phyloP scores from a whole-genome alignment of 176 grass and related monocot genomes.

The Cenchrus purpureus region DNA sequence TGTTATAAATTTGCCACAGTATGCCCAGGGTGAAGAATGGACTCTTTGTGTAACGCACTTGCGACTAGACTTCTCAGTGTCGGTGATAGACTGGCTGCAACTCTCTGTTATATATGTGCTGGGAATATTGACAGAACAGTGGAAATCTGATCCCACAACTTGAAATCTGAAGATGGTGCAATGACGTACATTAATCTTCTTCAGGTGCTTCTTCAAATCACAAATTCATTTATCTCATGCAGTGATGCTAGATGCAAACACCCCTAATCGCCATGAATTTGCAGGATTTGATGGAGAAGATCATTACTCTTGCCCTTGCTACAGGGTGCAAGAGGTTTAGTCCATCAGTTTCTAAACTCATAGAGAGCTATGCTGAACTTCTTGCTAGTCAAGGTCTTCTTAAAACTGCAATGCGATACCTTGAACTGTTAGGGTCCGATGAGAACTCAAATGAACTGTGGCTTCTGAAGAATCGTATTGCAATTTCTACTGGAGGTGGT shows the following conservation, averaged over 20 bases:
- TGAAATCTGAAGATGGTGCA: slow-evolving; percentile 75
- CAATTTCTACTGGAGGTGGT: slow-evolving; percentile 66
- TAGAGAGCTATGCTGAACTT: slow-evolving; percentile 96
- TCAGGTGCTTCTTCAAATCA: slow-evolving; percentile 55
- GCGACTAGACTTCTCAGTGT: slow-evolving; percentile 80
- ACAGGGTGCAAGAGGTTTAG: slow-evolving; percentile 90
- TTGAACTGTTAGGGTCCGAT: slow-evolving; percentile 89
- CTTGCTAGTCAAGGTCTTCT: slow-evolving; percentile 95
- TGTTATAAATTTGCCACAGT: slow-evolving; percentile 56
- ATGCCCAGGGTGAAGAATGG: slow-evolving; percentile 89
- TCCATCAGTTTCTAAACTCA: slow-evolving; percentile 78
- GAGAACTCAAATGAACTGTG: slow-evolving; percentile 77
- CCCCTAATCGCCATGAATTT: background rate
- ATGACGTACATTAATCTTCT: slow-evolving; percentile 92
- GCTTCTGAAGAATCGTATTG: slow-evolving; percentile 86
- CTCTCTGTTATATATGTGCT: slow-evolving; percentile 92
- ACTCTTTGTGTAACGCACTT: slow-evolving; percentile 72
- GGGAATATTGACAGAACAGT: slow-evolving; percentile 97
- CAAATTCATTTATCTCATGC: too few relatives aligned
- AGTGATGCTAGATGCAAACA: too few relatives aligned
- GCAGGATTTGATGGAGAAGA: slow-evolving; percentile 99
- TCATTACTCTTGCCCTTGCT: slow-evolving; percentile 81
- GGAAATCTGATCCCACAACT: slow-evolving; percentile 88
- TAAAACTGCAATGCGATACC: slow-evolving; percentile 92
- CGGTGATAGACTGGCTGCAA: slow-evolving; percentile 82